Conservation (phyloP, 768 basidiomycete species). For the Amanita rubescens region DNA sequence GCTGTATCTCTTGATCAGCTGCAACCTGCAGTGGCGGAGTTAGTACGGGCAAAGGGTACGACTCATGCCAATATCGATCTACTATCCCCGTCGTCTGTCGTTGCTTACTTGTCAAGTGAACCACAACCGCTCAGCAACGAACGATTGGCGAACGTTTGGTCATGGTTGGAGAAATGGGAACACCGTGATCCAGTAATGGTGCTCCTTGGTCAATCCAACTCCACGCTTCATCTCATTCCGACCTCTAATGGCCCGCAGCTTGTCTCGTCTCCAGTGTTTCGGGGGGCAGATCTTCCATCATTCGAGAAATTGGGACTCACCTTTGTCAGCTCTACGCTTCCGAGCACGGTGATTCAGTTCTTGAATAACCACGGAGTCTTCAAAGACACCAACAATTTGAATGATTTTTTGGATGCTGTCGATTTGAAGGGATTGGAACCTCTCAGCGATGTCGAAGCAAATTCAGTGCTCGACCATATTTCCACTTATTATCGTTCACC, state of each 20-base stretch:
- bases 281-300: conserved; percentile 13
- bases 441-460: not conserved
- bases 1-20: conserved; percentile 25
- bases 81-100: conserved; percentile 19
- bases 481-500: not conserved
- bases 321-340: conserved; percentile 25
- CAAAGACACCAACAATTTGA: conserved; percentile 6
- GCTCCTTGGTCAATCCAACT: not conserved
- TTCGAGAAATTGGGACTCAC: conserved; percentile 24
- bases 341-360: conserved; percentile 12
- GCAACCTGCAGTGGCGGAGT: conserved; percentile 14
- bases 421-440: not conserved
- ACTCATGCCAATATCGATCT: conserved; percentile 23
- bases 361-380: conserved; percentile 14
- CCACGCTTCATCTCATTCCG: conserved; percentile 25
- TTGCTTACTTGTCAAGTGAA: conserved; percentile 14
- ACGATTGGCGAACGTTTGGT: conserved; percentile 39
- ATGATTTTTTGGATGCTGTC: not conserved
- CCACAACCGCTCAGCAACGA: conserved; percentile 13
- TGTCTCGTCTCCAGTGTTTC: conserved; percentile 21
- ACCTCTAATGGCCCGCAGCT: conserved; percentile 22
- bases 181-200: not conserved
- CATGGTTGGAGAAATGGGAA: conserved; percentile 27
- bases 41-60: conserved; percentile 18
- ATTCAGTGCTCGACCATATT: not conserved